Conservation (phyloP, 495 filamentous ascomycete genomes). For the Aspergillus cristatus region DNA sequence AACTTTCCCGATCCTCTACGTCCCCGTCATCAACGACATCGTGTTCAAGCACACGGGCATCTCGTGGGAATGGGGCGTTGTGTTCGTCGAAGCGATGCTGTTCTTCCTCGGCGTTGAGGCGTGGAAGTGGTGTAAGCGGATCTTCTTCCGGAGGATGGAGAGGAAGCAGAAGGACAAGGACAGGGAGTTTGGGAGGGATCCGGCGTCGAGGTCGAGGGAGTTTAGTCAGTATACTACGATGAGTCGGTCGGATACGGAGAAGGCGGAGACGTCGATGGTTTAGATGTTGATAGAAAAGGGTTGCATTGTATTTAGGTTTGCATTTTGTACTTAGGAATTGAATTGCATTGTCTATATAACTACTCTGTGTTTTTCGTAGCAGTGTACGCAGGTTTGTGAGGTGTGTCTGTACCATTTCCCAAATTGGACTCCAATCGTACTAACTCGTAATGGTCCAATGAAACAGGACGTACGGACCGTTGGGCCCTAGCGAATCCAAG, state of each 20-base stretch:
- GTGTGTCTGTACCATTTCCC: too few relatives aligned
- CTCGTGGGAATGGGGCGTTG: constrained; percentile 64
- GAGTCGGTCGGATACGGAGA: constrained; percentile 30
- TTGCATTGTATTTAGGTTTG: too few relatives aligned
- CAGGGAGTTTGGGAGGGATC: neutral
- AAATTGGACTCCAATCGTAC: too few relatives aligned
- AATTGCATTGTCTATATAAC: too few relatives aligned
- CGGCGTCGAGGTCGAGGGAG: constrained; percentile 13
- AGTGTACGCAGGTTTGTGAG: too few relatives aligned
- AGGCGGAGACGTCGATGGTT: constrained; percentile 26
- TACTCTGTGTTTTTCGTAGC: too few relatives aligned
- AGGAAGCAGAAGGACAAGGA: constrained; percentile 9
- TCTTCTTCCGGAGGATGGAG: constrained; percentile 35
- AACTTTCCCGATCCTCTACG: constrained; percentile 63
- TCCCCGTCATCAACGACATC: constrained; percentile 56
- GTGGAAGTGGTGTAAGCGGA: constrained; percentile 61
- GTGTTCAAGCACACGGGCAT: constrained; percentile 68
- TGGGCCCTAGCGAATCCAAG: too few relatives aligned
- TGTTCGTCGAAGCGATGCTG: constrained; percentile 45
- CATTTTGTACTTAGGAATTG: too few relatives aligned
- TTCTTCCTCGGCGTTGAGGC: constrained; percentile 57
- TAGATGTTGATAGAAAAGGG: too few relatives aligned
- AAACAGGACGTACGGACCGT: too few relatives aligned
- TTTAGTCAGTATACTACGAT: constrained; percentile 32
- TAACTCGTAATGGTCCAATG: too few relatives aligned